Evolutionary conservation across 352 stramenopile species (phyloP).

Genomic region (Pythium periplocum): DNA sequence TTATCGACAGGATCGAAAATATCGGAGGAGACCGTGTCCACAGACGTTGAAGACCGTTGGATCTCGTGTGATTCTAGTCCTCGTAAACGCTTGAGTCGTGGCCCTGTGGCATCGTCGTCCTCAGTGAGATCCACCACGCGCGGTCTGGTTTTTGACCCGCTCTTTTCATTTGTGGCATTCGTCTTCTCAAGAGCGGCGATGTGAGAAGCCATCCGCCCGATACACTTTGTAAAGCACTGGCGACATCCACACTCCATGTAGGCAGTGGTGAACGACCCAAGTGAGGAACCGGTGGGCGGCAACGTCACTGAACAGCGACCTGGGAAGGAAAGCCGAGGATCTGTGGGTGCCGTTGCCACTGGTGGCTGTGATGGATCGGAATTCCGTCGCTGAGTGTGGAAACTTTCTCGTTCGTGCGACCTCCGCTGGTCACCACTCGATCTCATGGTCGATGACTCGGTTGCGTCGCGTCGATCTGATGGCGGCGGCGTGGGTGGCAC

Average conservation of each 20-base stretch:
- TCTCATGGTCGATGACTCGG: too few species aligned
- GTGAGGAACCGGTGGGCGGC: not conserved
- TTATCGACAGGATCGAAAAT: not conserved
- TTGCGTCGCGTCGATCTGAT: not conserved
- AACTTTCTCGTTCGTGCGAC: too few species aligned
- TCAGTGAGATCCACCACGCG: constrained; percentile 1
- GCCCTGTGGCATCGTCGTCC: not conserved
- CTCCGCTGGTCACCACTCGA: too few species aligned
- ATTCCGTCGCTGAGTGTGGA: too few species aligned
- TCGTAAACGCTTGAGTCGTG: not conserved
- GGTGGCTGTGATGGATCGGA: too few species aligned
- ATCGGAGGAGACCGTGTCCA: not conserved
- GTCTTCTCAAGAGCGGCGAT: not conserved
- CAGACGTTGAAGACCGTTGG: not conserved
- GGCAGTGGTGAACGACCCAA: not conserved
- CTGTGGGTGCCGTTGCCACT: not conserved
- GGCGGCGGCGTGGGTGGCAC: not conserved
- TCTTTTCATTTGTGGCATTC: not conserved
- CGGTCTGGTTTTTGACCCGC: not conserved
- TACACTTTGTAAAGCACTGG: not conserved
- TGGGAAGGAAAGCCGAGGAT: not conserved
- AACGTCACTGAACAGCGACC: not conserved
- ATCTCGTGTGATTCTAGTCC: not conserved
- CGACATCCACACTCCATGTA: constrained; percentile 1
- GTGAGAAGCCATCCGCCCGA: not conserved